These are phyloP conservation scores for Xylaria digitata DNA, from an alignment of 2,329 filamentous ascomycete genomes.

Conservation along the genomic window DNA sequence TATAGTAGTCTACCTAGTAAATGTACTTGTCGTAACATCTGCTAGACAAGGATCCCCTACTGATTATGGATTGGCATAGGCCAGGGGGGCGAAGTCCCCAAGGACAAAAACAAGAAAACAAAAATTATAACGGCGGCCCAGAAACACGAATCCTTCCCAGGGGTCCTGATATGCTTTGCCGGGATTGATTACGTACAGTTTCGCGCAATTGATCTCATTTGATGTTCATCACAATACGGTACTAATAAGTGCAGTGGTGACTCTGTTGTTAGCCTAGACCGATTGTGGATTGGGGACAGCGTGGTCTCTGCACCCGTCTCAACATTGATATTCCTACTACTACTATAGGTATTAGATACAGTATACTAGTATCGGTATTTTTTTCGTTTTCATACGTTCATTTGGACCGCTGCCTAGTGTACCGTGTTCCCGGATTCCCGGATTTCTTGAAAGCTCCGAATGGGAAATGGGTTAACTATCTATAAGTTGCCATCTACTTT, in stretches of 20 bases:
- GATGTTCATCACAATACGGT: slow-evolving; percentile 32
- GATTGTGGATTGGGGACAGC: slow-evolving; percentile 24
- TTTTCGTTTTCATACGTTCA: too few species aligned
- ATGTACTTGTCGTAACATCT: background rate
- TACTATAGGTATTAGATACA: too few species aligned
- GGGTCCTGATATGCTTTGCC: slow-evolving; percentile 27
- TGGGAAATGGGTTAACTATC: background rate
- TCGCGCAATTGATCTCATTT: slow-evolving; percentile 17
- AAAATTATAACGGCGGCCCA: slow-evolving; percentile 9
- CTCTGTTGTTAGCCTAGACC: slow-evolving; percentile 16
- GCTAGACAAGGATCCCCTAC: too few species aligned
- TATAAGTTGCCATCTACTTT: too few species aligned
- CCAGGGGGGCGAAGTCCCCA: slow-evolving; percentile 23
- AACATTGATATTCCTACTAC: background rate
- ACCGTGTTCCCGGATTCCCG: background rate
- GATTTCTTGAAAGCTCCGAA: background rate
- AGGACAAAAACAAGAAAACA: slow-evolving; percentile 20
- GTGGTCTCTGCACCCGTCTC: slow-evolving; percentile 10
- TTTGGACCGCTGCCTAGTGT: background rate
- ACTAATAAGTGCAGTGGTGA: slow-evolving; percentile 11
- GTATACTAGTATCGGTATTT: background rate
- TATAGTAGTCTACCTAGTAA: background rate
- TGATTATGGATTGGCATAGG: too few species aligned
- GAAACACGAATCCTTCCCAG: slow-evolving; percentile 33
- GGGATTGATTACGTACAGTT: slow-evolving; percentile 15